phyloP scores from a whole-genome alignment of 805 yeast species.

The Cyberlindnera euphorbiae region DNA sequence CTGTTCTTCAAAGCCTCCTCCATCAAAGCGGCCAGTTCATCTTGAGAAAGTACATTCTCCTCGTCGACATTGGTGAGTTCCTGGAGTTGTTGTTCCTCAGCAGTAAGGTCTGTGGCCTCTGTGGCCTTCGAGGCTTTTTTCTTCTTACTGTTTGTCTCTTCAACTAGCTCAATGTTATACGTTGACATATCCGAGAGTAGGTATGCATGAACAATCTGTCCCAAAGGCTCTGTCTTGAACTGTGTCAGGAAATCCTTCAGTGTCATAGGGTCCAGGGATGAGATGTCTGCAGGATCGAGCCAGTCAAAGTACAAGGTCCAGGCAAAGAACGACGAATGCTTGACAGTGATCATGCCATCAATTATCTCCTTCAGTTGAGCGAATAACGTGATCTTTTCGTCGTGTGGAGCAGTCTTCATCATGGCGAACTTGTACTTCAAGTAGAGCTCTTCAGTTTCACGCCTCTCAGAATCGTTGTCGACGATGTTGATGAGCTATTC shows the following conservation, averaged over 20 bases:
- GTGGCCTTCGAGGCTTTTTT: slow-evolving; percentile 10
- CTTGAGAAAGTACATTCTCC: slow-evolving; percentile 34
- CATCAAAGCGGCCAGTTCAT: slow-evolving; percentile 46
- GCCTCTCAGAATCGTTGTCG: slow-evolving; percentile 58
- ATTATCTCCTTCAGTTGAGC: slow-evolving; percentile 49
- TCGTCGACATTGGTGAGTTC: slow-evolving; percentile 24
- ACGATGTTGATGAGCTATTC: slow-evolving; percentile 50
- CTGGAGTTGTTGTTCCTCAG: slow-evolving; percentile 24
- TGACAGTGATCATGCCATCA: slow-evolving; percentile 68
- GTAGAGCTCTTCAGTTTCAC: slow-evolving; percentile 52
- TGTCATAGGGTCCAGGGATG: slow-evolving; percentile 41
- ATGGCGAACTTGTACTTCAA: slow-evolving; percentile 53
- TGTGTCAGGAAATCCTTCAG: slow-evolving; percentile 47
- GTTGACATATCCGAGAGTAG: slow-evolving; percentile 65
- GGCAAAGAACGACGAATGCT: slow-evolving; percentile 54
- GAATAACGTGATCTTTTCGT: slow-evolving; percentile 34
- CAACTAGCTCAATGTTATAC: slow-evolving; percentile 30
- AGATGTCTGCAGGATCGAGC: slow-evolving; percentile 50
- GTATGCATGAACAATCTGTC: slow-evolving; percentile 58
- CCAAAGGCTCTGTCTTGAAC: slow-evolving; percentile 60
- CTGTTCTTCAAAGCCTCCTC: slow-evolving; percentile 45
- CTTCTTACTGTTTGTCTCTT: slow-evolving; percentile 14
- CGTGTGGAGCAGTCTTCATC: slow-evolving; percentile 47
- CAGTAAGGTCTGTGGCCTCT: slow-evolving; percentile 3
- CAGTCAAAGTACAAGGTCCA: slow-evolving; percentile 78